phyloP scores from a whole-genome alignment of 2,329 filamentous ascomycete genomes.

The Alternaria dauci region DNA sequence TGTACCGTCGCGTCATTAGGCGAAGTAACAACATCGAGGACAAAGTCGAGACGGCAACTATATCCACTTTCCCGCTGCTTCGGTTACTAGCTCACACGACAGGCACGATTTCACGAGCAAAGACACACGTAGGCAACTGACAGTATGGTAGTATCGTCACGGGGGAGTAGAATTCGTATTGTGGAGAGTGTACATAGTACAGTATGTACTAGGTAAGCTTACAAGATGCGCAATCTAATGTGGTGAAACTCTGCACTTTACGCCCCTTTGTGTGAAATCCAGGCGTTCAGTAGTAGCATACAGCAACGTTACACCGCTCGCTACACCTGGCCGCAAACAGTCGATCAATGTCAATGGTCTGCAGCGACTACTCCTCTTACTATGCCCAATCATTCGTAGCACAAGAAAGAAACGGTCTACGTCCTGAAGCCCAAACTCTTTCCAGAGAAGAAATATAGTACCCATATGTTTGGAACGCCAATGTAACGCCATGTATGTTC shows the following conservation, averaged over 20 bases:
- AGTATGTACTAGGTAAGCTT: background rate
- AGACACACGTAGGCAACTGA: background rate
- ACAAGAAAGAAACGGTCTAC: background rate
- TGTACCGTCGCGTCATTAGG: conserved; percentile 4
- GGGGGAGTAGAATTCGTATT: background rate
- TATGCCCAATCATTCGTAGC: background rate
- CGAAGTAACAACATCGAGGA: background rate
- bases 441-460: background rate
- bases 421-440: background rate
- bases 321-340: conserved; percentile 5
- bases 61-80: background rate
- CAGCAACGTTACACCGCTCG: conserved; percentile 11
- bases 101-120: background rate
- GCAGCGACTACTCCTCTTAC: background rate
- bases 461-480: background rate
- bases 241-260: background rate
- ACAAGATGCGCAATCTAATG: background rate
- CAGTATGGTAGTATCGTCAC: background rate
- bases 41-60: background rate
- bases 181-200: background rate
- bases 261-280: background rate
- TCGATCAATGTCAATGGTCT: background rate
- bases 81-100: background rate
- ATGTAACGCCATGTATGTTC: background rate
- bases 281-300: background rate